Evolutionary conservation across 2,329 filamentous ascomycete species (phyloP).

Genomic region (Stemphylium lycopersici): DNA sequence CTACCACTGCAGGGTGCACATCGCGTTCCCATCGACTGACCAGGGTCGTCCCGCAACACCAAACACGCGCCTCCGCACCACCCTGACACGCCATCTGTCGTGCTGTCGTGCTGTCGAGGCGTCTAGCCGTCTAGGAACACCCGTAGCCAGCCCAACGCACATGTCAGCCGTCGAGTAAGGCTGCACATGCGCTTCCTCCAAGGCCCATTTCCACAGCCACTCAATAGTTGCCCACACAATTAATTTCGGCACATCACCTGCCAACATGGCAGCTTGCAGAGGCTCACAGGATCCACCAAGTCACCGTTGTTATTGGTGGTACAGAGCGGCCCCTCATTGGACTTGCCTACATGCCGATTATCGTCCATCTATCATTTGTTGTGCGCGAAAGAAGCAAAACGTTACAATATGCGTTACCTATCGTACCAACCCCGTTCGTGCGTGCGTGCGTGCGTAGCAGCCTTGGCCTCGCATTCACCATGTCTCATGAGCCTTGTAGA

Average conservation of each 20-base stretch:
- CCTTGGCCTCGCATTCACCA: no score
- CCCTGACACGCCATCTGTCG: background rate
- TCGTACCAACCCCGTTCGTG: no score
- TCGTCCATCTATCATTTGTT: background rate
- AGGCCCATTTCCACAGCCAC: no score
- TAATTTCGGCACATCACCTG: no score
- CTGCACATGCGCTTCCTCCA: no score
- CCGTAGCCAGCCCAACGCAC: no score
- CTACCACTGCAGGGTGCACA: constrained; percentile 5
- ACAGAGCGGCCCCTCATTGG: background rate
- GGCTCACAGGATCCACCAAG: background rate
- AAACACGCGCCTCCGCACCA: background rate
- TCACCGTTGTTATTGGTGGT: background rate
- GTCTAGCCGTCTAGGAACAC: no score
- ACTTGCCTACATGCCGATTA: background rate
- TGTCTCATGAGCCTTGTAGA: background rate
- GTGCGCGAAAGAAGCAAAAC: background rate
- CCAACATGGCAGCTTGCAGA: background rate
- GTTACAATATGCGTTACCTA: no score
- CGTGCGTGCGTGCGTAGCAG: no score
- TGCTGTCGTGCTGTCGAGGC: no score
- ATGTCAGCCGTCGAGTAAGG: no score
- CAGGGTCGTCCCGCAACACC: background rate
- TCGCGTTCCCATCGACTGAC: constrained; percentile 1
- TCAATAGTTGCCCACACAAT: no score